phyloP scores from a whole-genome alignment of 441 rosid species.

The Geranium incanum region DNA sequence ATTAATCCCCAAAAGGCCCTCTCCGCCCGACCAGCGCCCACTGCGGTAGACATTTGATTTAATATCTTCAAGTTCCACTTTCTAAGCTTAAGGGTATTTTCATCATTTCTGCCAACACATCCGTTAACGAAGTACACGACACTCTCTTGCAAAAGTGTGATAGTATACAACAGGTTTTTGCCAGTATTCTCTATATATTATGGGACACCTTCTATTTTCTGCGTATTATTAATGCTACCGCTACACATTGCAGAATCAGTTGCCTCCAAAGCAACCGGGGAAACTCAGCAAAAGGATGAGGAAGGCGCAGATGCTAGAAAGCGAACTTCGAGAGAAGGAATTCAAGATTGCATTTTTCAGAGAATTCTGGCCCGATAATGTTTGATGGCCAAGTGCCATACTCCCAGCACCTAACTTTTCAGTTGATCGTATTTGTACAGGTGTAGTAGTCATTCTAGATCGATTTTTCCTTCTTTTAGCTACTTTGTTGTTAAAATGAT shows the following conservation, averaged over 20 bases:
- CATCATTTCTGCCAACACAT: not conserved
- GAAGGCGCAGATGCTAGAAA: conserved; percentile 61
- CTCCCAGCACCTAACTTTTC: not conserved
- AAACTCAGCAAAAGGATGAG: conserved; percentile 52
- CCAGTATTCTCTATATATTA: too few relatives aligned
- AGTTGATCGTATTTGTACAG: not conserved
- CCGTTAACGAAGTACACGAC: not conserved
- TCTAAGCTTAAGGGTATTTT: not conserved
- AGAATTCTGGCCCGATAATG: conserved; percentile 95
- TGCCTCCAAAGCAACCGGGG: conserved; percentile 38
- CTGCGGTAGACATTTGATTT: not conserved
- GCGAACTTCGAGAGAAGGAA: conserved; percentile 55
- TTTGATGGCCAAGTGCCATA: conserved; percentile 26
- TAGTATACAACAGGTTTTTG: too few relatives aligned
- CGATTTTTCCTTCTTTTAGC: not conserved
- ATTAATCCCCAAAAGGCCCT: too few relatives aligned
- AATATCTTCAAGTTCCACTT: not conserved
- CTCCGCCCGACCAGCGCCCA: not conserved
- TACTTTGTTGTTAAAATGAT: not conserved
- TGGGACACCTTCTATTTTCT: not conserved
- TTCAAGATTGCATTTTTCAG: conserved; percentile 69
- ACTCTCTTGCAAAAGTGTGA: too few relatives aligned
- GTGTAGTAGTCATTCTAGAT: not conserved
- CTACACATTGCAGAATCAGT: conserved; percentile 37
- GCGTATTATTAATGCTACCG: not conserved